Evolutionary conservation across 208 protist species (phyloP), one percentile per base, ranked within the genome.

Genomic region (Angomonas ambiguus): DNA sequence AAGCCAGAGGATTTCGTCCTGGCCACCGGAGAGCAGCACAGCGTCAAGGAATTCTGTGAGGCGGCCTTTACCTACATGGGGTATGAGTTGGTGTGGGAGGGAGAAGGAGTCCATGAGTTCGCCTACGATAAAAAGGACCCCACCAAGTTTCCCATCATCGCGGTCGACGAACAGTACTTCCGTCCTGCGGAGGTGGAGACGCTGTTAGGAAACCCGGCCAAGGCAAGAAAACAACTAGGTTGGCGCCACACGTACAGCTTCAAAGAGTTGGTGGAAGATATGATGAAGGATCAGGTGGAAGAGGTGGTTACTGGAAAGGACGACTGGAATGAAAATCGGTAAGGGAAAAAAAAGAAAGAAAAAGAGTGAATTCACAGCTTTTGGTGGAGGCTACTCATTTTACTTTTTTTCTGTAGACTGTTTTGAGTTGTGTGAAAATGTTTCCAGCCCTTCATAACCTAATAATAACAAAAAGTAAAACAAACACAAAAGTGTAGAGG

Each of bases 151-250:
- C 64, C 65, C 25, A 61, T 91, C 41, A 82, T 97, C 22, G 33
- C 67, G 8, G 72, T 97, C 22, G 87, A 95, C 71, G 60, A 69
- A 11, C 56, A 66, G 24, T 98, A 98, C 72, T 98, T 97, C 85
- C 84, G 97, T 49, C 97, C 96, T 42, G 91, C 94, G n/a, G 96
- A 98, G 75, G 96, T 98, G 20, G 95, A 98, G 30, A 77, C 91
- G 11, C 85, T 98, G 2, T 75, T 98, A 2, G 97, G 97, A 58
- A 74, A 97, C 67, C 84, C 96, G 32, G 63, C 58, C 28, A 98
- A 98, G 80, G 94, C 94, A 31, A 76, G 90, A 65, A 74, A 55
- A n/a, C 55, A 82, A 34, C 88, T 98, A 22, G 80, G 82, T 5
- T 98, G 96, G 79, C 33, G 73, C 22, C 41, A 64, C 33, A 80